These are phyloP conservation scores for Cladosporium sp. DNA, from an alignment of 2,329 filamentous ascomycete species.

Conservation along the genomic window DNA sequence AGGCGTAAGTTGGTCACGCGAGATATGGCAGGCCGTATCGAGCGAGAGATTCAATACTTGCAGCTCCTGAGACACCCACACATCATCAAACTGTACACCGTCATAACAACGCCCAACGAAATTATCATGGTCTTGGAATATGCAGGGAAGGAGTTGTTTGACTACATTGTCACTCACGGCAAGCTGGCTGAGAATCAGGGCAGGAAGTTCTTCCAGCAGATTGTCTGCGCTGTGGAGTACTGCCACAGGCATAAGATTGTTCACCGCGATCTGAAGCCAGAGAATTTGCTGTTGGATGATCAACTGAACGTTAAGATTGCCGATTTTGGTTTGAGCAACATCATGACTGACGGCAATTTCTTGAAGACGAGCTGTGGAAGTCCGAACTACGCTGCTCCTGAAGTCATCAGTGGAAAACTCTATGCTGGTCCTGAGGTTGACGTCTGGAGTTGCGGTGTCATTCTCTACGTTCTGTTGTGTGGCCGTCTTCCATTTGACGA, in stretches of 20 bases:
- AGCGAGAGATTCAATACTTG: slow-evolving; percentile 96
- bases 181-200: slow-evolving; percentile 87
- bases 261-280: slow-evolving; percentile 93
- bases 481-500: slow-evolving; percentile 87
- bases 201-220: slow-evolving; percentile 98
- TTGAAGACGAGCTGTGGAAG: slow-evolving; percentile 97
- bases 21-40: slow-evolving; percentile 96
- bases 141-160: slow-evolving; percentile 92
- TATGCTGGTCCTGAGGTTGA: slow-evolving; percentile 98
- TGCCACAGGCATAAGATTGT: slow-evolving; percentile 99
- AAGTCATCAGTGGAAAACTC: slow-evolving; percentile 95
- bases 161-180: slow-evolving; percentile 94
- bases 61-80: slow-evolving; percentile 93
- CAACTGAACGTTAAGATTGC: slow-evolving; percentile 98
- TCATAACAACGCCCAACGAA: slow-evolving; percentile 89
- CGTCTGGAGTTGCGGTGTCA: slow-evolving; percentile 83
- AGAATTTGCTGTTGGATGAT: slow-evolving; percentile 92
- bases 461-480: slow-evolving; percentile 62
- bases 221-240: slow-evolving; percentile 97
- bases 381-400: slow-evolving; percentile 95
- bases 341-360: slow-evolving; percentile 99
- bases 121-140: slow-evolving; percentile 99
- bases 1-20: slow-evolving; percentile 92
- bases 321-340: slow-evolving; percentile 97
- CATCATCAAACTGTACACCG: slow-evolving; percentile 97